Evolutionary conservation across 2,329 filamentous ascomycete species (phyloP).

Genomic region (Onygena corvina): DNA sequence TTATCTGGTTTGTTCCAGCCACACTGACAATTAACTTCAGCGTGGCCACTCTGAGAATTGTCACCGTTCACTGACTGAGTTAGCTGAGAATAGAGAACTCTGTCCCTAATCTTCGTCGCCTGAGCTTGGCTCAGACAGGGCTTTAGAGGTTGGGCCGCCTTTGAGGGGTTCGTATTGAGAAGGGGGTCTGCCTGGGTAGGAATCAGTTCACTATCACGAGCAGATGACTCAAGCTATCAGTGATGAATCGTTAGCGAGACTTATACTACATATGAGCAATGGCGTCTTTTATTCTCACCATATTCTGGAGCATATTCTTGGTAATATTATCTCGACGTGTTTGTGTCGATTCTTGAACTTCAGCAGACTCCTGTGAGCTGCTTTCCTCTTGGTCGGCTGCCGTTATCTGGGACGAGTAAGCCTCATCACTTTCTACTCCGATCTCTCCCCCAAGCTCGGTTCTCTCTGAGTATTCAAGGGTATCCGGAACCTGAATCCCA

Average conservation of each 20-base stretch:
- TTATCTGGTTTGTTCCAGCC: conserved; percentile 29
- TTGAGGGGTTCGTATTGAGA: conserved; percentile 7
- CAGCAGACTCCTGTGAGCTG: conserved; percentile 18
- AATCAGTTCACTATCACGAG: conserved; percentile 19
- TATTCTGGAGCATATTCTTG: conserved; percentile 22
- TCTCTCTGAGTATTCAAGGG: conserved; percentile 24
- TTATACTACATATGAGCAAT: too few relatives aligned
- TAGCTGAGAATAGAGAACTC: background rate
- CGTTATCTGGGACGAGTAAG: background rate
- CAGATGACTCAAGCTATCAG: background rate
- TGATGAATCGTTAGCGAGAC: background rate
- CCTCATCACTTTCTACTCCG: conserved; percentile 15
- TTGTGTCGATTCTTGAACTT: conserved; percentile 20
- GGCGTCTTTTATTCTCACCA: conserved; percentile 22
- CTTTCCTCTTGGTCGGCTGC: conserved; percentile 1
- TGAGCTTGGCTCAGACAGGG: background rate
- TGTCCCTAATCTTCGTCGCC: background rate
- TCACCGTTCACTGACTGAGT: background rate
- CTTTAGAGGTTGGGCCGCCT: background rate
- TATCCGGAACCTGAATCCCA: conserved; percentile 19
- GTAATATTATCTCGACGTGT: conserved; percentile 19
- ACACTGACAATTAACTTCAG: conserved; percentile 32
- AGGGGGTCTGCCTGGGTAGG: conserved; percentile 21
- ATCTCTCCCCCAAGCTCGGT: conserved; percentile 21
- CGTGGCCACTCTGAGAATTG: background rate